Conservation (phyloP, 139 green algal genomes). For the Chlamydomonas sphaeroides region DNA sequence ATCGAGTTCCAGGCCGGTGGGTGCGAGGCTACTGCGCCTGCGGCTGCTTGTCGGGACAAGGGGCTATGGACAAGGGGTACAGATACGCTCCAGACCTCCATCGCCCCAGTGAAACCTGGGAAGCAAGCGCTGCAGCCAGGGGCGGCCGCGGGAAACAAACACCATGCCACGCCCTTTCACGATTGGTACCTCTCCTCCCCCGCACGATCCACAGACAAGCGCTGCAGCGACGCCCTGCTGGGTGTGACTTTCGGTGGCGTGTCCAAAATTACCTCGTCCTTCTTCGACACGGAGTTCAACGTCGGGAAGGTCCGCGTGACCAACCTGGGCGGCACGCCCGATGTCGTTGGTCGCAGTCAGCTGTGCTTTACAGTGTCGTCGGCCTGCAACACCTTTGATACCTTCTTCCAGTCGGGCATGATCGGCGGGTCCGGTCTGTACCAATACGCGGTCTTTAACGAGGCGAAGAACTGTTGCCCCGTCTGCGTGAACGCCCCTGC, state of each 20-base stretch:
- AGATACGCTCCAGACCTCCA: too few species aligned
- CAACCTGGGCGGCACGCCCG: background rate
- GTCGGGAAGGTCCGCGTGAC: conserved; percentile 32
- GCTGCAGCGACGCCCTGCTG: conserved; percentile 4
- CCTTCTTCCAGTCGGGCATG: conserved; percentile 18
- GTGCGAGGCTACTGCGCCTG: too few species aligned
- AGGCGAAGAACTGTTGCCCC: conserved; percentile 6
- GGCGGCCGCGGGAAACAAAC: too few species aligned
- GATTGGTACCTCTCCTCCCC: too few species aligned
- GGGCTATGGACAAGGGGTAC: too few species aligned
- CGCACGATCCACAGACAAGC: too few species aligned
- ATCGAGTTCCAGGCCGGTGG: conserved; percentile 13
- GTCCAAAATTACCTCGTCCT: background rate
- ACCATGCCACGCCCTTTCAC: too few species aligned
- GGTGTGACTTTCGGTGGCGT: conserved; percentile 5
- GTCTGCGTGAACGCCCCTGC: background rate
- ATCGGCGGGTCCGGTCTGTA: background rate
- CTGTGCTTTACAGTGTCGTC: background rate
- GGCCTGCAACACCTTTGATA: conserved; percentile 18
- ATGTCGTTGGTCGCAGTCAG: background rate
- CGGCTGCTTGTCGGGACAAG: too few species aligned
- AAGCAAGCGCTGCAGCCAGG: too few species aligned
- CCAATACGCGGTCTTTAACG: conserved; percentile 22
- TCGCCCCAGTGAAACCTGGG: too few species aligned
- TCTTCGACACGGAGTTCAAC: conserved; percentile 13